Evolutionary conservation across 2,329 filamentous ascomycete genomes (phyloP).

Genomic region (Zymoseptoria tritici): DNA sequence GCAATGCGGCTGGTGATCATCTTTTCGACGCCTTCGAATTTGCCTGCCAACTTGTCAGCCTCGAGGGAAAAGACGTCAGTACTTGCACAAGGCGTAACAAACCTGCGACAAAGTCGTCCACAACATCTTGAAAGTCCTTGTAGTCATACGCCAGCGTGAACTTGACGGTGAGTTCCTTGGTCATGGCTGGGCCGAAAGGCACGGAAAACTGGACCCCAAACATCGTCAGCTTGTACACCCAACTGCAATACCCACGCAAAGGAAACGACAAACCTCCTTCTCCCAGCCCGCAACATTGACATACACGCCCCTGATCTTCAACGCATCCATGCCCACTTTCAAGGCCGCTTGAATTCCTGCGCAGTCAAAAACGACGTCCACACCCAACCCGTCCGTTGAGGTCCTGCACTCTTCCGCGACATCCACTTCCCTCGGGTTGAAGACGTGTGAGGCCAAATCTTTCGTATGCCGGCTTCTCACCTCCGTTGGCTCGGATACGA

Average conservation of each 20-base stretch:
- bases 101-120: constrained; percentile 5
- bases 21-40: constrained; percentile 10
- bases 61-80: too few relatives aligned
- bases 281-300: constrained; percentile 21
- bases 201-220: constrained; percentile 9
- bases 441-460: constrained; percentile 9
- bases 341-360: constrained; percentile 13
- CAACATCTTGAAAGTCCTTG: constrained; percentile 9
- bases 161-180: constrained; percentile 14
- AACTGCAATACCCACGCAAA: too few relatives aligned
- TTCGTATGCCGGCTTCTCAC: constrained; percentile 10
- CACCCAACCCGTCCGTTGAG: constrained; percentile 9
- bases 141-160: constrained; percentile 15
- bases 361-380: constrained; percentile 21
- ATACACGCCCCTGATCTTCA: constrained; percentile 14
- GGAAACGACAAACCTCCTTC: constrained; percentile 8
- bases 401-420: constrained; percentile 11
- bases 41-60: neutral
- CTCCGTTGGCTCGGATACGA: constrained; percentile 16
- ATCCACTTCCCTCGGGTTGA: constrained; percentile 16
- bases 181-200: constrained; percentile 6
- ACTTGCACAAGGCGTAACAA: too few relatives aligned
- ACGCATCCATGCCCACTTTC: constrained; percentile 15
- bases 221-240: constrained; percentile 3
- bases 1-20: constrained; percentile 13